Evolutionary conservation across 257 asterid species (phyloP).

Genomic region (Jacaranda copaia): DNA sequence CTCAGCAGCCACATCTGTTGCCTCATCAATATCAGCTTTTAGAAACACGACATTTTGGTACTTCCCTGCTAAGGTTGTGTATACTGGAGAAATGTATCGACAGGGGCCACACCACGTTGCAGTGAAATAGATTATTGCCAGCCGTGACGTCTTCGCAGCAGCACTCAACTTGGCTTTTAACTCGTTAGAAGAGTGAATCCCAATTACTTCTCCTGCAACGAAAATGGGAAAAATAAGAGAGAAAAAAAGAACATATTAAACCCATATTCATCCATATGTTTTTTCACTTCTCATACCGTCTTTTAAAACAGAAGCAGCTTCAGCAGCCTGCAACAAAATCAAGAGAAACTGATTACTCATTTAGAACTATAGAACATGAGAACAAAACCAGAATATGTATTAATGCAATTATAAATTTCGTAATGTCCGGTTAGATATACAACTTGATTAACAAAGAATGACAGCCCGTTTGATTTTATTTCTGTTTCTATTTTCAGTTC

Average conservation of each 20-base stretch:
- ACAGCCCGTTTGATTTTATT: no score
- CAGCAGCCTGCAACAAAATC: constrained; percentile 58
- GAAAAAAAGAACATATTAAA: neutral
- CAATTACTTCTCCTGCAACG: constrained; percentile 62
- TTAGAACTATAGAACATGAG: constrained; percentile 18
- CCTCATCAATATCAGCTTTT: constrained; percentile 76
- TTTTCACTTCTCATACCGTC: constrained; percentile 55
- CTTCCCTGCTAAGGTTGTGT: constrained; percentile 56
- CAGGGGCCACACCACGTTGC: constrained; percentile 95
- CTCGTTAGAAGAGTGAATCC: constrained; percentile 57
- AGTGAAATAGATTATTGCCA: constrained; percentile 75
- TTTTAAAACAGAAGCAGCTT: constrained; percentile 57
- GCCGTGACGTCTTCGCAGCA: constrained; percentile 56
- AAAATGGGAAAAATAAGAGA: neutral
- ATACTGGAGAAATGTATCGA: constrained; percentile 63
- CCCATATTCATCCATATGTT: neutral
- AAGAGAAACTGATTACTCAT: constrained; percentile 30
- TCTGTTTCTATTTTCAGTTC: no score
- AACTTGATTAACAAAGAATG: neutral
- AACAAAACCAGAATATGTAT: neutral
- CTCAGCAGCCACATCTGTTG: constrained; percentile 56
- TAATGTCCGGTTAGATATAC: neutral
- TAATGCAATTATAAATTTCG: neutral
- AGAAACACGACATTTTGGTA: constrained; percentile 62
- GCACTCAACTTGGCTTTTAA: constrained; percentile 56